These are phyloP conservation scores for Calonectria pseudoturangicola DNA, from an alignment of 2,329 filamentous ascomycete species.

Conservation along the genomic window DNA sequence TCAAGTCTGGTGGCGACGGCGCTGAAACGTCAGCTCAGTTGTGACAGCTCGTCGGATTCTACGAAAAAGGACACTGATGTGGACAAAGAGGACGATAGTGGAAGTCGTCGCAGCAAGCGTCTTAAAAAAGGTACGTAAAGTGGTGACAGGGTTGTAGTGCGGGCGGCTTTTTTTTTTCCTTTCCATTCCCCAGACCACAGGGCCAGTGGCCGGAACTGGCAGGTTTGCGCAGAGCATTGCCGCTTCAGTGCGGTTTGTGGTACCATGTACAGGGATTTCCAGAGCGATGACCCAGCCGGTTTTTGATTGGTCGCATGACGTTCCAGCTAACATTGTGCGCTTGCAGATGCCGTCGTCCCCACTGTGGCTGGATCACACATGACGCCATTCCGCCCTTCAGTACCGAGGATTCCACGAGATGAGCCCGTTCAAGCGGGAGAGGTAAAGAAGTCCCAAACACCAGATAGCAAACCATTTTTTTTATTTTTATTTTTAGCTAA, in stretches of 20 bases:
- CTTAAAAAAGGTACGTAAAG: conserved; percentile 79
- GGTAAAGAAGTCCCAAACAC: conserved; percentile 52
- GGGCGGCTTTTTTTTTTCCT: conserved; percentile 29
- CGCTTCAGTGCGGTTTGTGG: conserved; percentile 43
- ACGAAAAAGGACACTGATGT: conserved; percentile 67
- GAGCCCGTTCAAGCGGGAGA: conserved; percentile 68
- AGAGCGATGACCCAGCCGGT: conserved; percentile 45
- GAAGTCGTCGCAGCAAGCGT: conserved; percentile 91
- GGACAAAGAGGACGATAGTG: conserved; percentile 78
- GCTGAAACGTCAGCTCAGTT: conserved; percentile 86
- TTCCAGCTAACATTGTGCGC: conserved; percentile 48
- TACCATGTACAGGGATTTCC: conserved; percentile 52
- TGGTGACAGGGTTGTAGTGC: conserved; percentile 17
- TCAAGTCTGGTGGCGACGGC: conserved; percentile 73
- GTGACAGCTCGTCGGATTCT: conserved; percentile 69
- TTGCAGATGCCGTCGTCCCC: conserved; percentile 74
- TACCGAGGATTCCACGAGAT: conserved; percentile 78
- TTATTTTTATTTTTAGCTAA: conserved; percentile 12
- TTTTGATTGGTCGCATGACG: conserved; percentile 47
- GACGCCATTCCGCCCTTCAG: conserved; percentile 91
- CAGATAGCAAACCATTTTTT: conserved; percentile 37
- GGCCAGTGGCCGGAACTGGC: conserved; percentile 43
- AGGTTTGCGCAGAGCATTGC: conserved; percentile 46
- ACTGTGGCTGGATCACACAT: conserved; percentile 98
- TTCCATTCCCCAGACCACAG: conserved; percentile 22